Conservation (phyloP, 192 early-diverging fungal species). For the Linnemannia exigua region DNA sequence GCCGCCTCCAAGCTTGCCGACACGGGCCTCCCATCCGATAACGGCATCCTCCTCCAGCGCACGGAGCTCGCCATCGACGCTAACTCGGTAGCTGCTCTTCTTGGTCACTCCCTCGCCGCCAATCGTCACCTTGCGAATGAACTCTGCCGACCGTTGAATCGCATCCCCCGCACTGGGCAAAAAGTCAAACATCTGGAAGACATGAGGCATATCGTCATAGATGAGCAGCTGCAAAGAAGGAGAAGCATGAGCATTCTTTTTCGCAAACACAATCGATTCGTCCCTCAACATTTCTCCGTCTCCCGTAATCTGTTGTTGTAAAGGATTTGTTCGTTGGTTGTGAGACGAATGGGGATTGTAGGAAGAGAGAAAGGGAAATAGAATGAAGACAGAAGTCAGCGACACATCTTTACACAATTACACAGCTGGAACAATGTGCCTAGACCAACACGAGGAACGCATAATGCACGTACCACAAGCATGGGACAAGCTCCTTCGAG, state of each 20-base stretch:
- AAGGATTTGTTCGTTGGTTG: background rate
- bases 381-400: background rate
- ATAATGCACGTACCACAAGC: slow-evolving; percentile 53
- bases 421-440: too few species aligned
- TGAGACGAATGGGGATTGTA: background rate
- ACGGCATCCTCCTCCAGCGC: slow-evolving; percentile 42
- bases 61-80: slow-evolving; percentile 17
- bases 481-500: slow-evolving; percentile 58
- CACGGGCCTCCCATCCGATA: slow-evolving; percentile 30
- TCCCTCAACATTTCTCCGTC: slow-evolving; percentile 62
- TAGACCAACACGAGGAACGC: background rate
- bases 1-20: slow-evolving; percentile 48
- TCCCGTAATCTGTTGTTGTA: slow-evolving; percentile 56
- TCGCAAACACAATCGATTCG: slow-evolving; percentile 62
- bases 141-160: slow-evolving; percentile 28
- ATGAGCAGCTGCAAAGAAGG: slow-evolving; percentile 52
- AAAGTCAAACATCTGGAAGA: slow-evolving; percentile 59
- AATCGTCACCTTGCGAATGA: slow-evolving; percentile 28
- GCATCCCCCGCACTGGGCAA: slow-evolving; percentile 25
- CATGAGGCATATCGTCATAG: slow-evolving; percentile 68
- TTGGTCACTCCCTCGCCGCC: background rate
- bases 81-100: slow-evolving; percentile 26
- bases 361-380: background rate
- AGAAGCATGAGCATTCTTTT: slow-evolving; percentile 40
- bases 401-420: background rate